These are phyloP conservation scores for Penicillium sp. DNA, from an alignment of 2,329 filamentous ascomycete species.

Conservation along the genomic window DNA sequence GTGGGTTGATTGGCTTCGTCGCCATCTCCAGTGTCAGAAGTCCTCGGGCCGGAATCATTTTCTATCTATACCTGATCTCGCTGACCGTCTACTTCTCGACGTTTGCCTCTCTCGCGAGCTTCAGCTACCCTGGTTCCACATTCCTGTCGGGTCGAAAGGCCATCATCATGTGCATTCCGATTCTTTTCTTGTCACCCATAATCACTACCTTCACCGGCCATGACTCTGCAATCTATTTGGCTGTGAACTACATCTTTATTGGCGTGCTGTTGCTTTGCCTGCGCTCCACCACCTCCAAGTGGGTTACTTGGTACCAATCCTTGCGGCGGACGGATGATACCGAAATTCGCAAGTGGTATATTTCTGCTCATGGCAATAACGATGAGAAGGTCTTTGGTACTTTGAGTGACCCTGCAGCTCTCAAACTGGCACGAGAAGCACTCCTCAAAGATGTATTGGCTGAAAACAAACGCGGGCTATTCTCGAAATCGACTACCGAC, in stretches of 20 bases:
- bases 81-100: conserved; percentile 64
- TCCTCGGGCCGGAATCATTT: conserved; percentile 57
- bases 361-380: conserved; percentile 37
- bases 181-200: conserved; percentile 61
- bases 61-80: conserved; percentile 62
- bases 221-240: conserved; percentile 62
- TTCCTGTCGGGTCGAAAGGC: conserved; percentile 62
- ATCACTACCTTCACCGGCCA: conserved; percentile 58
- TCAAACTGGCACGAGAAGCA: conserved; percentile 52
- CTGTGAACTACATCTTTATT: conserved; percentile 59
- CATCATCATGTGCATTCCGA: conserved; percentile 60
- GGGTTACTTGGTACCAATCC: conserved; percentile 60
- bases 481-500: conserved; percentile 49
- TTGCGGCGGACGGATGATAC: conserved; percentile 45
- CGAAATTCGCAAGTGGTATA: conserved; percentile 47
- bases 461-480: conserved; percentile 50
- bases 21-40: conserved; percentile 53
- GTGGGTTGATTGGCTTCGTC: conserved; percentile 58
- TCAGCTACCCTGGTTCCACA: conserved; percentile 59
- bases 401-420: conserved; percentile 54
- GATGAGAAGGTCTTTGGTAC: conserved; percentile 47
- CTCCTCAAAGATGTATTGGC: conserved; percentile 51
- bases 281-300: conserved; percentile 59
- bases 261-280: conserved; percentile 56
- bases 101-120: conserved; percentile 58